Evolutionary conservation across 768 basidiomycete species (phyloP).

Genomic region (Leccinum subgranulosum): DNA sequence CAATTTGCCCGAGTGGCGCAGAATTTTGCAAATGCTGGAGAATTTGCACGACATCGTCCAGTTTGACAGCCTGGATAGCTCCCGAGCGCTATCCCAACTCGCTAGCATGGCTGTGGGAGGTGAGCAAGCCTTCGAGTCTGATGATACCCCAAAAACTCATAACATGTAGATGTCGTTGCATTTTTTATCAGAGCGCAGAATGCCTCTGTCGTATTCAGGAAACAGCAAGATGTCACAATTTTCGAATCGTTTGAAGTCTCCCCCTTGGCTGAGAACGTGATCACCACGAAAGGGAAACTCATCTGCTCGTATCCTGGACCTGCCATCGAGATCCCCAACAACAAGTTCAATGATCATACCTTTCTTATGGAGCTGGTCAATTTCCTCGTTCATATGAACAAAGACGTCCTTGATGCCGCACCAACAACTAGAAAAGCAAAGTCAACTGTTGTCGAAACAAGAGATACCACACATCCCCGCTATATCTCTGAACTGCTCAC

Average conservation of each 20-base stretch:
- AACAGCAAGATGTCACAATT: not conserved
- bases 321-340: not conserved
- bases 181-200: not conserved
- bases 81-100: slow-evolving; percentile 3
- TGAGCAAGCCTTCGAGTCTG: not conserved
- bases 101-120: slow-evolving; percentile 6
- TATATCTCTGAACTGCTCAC: slow-evolving; percentile 34
- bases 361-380: slow-evolving; percentile 34
- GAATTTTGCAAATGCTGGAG: not conserved
- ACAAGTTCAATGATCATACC: not conserved
- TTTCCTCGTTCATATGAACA: slow-evolving; percentile 34
- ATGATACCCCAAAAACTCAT: not conserved
- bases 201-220: not conserved
- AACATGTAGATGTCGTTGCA: slow-evolving; percentile 30
- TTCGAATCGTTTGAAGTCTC: slow-evolving; percentile 44
- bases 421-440: not conserved
- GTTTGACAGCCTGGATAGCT: slow-evolving; percentile 8
- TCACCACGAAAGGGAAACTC: not conserved
- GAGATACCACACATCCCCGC: not conserved
- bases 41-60: slow-evolving; percentile 1
- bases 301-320: not conserved
- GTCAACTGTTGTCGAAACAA: not conserved
- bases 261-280: slow-evolving; percentile 20
- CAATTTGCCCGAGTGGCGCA: not conserved
- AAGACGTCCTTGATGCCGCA: slow-evolving; percentile 36